Percentiles rank a stretch among this genome's conserved stretches.
Evolutionary conservation across 2,329 filamentous ascomycete species (phyloP).

Genomic region (Cryphonectria naterciae): DNA sequence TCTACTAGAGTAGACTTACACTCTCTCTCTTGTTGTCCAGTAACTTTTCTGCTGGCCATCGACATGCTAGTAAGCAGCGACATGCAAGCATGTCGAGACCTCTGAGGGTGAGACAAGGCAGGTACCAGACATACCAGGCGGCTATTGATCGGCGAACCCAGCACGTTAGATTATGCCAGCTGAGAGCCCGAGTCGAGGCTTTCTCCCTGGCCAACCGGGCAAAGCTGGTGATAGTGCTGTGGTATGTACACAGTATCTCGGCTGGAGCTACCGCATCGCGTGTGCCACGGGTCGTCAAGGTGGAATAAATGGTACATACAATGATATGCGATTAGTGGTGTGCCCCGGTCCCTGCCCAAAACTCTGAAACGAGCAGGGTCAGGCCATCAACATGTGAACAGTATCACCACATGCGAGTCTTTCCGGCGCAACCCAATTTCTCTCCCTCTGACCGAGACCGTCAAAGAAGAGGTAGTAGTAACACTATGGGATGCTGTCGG

Average conservation of each 20-base stretch:
- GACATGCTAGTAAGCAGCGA: not conserved
- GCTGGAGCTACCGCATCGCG: not conserved
- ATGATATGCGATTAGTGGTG: not conserved
- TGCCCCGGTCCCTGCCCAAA: constrained; percentile 5
- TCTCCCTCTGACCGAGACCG: not conserved
- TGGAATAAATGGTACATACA: not conserved
- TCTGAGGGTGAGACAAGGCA: not conserved
- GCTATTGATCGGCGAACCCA: not conserved
- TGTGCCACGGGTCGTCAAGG: not conserved
- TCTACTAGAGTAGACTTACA: not conserved
- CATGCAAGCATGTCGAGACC: not conserved
- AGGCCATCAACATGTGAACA: not conserved
- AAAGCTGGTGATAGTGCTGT: not conserved
- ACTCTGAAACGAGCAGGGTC: constrained; percentile 13
- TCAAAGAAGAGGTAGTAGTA: not conserved
- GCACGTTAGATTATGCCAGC: not conserved
- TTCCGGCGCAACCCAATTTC: not conserved
- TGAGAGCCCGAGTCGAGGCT: not conserved
- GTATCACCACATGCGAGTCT: not conserved
- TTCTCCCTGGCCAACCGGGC: not conserved
- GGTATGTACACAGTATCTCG: not conserved
- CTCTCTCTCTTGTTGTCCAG: not conserved
- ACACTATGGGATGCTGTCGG: not conserved
- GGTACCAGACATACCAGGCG: not conserved
- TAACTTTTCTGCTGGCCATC: not conserved